Base-by-base conservation (phyloP, 2,329 filamentous ascomycete species). In the Aspergillus niger region DNA sequence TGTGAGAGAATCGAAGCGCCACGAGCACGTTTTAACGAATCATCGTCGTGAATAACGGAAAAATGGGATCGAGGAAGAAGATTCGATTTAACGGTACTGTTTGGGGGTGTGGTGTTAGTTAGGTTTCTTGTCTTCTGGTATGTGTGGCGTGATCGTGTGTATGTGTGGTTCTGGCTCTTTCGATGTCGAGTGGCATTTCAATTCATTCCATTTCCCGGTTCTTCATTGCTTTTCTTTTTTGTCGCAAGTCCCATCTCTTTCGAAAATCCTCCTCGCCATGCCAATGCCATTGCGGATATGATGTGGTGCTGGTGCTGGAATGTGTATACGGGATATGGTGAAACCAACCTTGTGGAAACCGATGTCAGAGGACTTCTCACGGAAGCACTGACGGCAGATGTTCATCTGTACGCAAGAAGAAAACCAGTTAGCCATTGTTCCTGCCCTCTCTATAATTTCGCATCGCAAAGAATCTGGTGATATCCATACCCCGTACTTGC, bases 401-500 rank as follows among this genome's bases (percentile, higher is more conserved):
- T 75, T 72, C 73, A 75, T 75, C 73, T 79, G 36, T 10, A 8
- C 24, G 17, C 58, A 49, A 60, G 2, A 20, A 20, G 20, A 20
- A 20, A 59, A 15, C 52, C 48, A 57, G 62, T 66, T 60, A 65
- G 61, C 55, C 64, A 63, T 60, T 43, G 44, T 20, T 55, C 57
- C 49, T 30, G 52, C 15, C 20, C 39, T 38, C 59, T 7, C 38
- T 39, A 44, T 30, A 26, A 17, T 49, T 55, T 8, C 28, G 6
- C 26, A 24, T 24, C 17, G 50, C 28, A 32, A 8, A 51, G 32
- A 38, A 47, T 49, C 36, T 15, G 24, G 10, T 20, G 24, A 17
- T 69, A 58, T 67, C 60, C 74, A 72, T 75, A 77, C 75, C 77
- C 95, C 94, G 86, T 99, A 99, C 86, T 99, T 99, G 86, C 95